Conservation (phyloP, 1,139 yeast species). For the Candida sp. region DNA sequence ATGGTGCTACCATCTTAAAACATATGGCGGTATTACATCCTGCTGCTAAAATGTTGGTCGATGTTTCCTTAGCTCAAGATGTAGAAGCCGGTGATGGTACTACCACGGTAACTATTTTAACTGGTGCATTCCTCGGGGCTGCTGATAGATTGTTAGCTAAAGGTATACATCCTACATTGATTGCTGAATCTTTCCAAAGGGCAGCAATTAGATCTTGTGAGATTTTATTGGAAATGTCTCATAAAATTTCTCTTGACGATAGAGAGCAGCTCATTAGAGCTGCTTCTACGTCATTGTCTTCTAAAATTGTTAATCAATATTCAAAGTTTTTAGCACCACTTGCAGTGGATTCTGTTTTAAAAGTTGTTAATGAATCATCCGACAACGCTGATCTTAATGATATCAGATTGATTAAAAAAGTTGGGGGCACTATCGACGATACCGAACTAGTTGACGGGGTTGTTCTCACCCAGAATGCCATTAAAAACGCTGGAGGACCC, state of each 20-base stretch:
- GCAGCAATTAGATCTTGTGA: slow-evolving; percentile 90
- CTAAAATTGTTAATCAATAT: slow-evolving; percentile 94
- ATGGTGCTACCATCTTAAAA: slow-evolving; percentile 94
- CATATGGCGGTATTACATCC: slow-evolving; percentile 99
- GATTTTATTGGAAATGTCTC: slow-evolving; percentile 80
- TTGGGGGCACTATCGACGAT: slow-evolving; percentile 97
- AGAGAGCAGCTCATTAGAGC: slow-evolving; percentile 84
- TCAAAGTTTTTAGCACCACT: slow-evolving; percentile 84
- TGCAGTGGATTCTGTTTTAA: slow-evolving; percentile 91
- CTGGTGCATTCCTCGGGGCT: slow-evolving; percentile 93
- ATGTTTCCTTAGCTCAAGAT: slow-evolving; percentile 96
- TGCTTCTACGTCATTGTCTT: slow-evolving; percentile 88
- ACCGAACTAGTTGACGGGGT: slow-evolving; percentile 93
- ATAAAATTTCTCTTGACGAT: slow-evolving; percentile 70
- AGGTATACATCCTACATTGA: slow-evolving; percentile 94
- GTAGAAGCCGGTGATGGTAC: slow-evolving; percentile 99
- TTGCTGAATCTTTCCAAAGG: slow-evolving; percentile 92
- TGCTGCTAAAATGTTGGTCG: slow-evolving; percentile 98
- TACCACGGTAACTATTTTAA: slow-evolving; percentile 91
- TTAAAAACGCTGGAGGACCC: slow-evolving; percentile 96
- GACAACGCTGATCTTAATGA: slow-evolving; percentile 81
- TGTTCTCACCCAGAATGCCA: slow-evolving; percentile 85
- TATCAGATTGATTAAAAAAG: slow-evolving; percentile 85
- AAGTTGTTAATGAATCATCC: slow-evolving; percentile 54
- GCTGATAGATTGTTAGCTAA: slow-evolving; percentile 86